Percentiles rank a stretch among this genome's conserved stretches.
Conservation (phyloP, 1,284 basidiomycete species). For the Testicularia cyperi region DNA sequence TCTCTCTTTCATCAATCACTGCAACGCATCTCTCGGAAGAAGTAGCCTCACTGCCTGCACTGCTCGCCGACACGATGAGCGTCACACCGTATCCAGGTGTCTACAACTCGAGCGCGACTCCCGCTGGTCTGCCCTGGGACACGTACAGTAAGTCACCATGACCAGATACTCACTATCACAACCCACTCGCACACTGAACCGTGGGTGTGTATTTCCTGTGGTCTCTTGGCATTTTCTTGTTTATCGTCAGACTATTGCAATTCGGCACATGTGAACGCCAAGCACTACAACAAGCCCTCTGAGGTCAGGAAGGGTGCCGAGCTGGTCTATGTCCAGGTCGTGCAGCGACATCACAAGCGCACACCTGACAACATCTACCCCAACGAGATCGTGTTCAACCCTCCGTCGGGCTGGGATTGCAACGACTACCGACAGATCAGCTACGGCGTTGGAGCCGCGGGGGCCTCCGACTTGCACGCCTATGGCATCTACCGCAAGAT, state of each 20-base stretch:
- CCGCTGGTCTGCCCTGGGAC: conserved; percentile 23
- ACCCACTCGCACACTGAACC: too few species aligned
- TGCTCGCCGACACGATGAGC: conserved; percentile 6
- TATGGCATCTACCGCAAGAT: conserved; percentile 62
- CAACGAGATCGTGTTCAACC: conserved; percentile 63
- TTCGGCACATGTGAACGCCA: conserved; percentile 27
- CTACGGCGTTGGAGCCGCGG: conserved; percentile 17
- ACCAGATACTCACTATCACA: too few species aligned
- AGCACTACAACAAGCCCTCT: conserved; percentile 16
- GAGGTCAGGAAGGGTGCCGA: conserved; percentile 29
- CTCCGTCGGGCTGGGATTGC: conserved; percentile 43
- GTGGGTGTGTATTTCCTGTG: too few species aligned
- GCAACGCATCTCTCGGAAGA: too few species aligned
- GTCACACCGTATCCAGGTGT: conserved; percentile 14
- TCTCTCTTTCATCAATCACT: too few species aligned
- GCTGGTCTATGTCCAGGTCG: conserved; percentile 38
- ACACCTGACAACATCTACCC: conserved; percentile 65
- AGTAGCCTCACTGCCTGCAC: neutral
- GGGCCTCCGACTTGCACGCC: conserved; percentile 5
- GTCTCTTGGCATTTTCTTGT: neutral
- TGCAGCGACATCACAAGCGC: conserved; percentile 47
- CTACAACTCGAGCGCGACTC: conserved; percentile 17
- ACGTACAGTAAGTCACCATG: conserved; percentile 34
- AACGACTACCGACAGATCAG: conserved; percentile 28
- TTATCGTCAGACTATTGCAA: conserved; percentile 30